Percentiles rank a stretch among this genome's conserved stretches.
Conservation (phyloP, 2,329 filamentous ascomycete genomes). For the Fonsecaea multimorphosa region DNA sequence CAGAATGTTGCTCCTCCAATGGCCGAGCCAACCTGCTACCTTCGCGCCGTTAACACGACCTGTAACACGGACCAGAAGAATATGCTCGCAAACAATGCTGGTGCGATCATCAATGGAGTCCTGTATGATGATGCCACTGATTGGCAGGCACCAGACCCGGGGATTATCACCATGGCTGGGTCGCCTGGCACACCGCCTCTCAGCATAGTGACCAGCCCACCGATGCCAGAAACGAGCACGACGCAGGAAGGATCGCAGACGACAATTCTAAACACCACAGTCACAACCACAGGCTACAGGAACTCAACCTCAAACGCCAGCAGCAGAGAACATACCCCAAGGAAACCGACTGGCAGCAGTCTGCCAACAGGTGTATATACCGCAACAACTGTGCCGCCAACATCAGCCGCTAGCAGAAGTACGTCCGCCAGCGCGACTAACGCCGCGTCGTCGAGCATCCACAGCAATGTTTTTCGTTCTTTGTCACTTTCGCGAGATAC, state of each 20-base stretch:
- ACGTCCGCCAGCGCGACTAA: conserved; percentile 17
- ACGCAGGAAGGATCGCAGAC: background rate
- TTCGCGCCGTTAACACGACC: conserved; percentile 59
- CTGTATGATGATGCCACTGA: conserved; percentile 53
- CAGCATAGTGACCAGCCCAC: conserved; percentile 35
- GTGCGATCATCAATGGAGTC: conserved; percentile 66
- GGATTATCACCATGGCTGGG: conserved; percentile 38
- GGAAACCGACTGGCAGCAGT: background rate
- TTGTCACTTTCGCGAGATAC: conserved; percentile 23
- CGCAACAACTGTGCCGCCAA: conserved; percentile 40
- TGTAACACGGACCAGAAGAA: conserved; percentile 61
- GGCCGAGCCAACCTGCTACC: conserved; percentile 64
- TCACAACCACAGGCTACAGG: background rate
- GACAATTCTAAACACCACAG: background rate
- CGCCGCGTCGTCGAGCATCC: conserved; percentile 20
- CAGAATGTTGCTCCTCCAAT: conserved; percentile 59
- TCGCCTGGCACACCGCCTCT: conserved; percentile 41
- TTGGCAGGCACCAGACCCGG: conserved; percentile 45
- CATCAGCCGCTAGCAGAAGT: conserved; percentile 15
- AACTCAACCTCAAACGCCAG: background rate
- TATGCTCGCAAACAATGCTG: conserved; percentile 57
- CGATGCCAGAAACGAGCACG: conserved; percentile 9
- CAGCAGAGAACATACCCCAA: background rate
- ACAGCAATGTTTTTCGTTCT: conserved; percentile 16
- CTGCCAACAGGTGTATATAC: conserved; percentile 44